Base-by-base conservation (phyloP, 352 stramenopile species). In the Phytophthora agathidicida region DNA sequence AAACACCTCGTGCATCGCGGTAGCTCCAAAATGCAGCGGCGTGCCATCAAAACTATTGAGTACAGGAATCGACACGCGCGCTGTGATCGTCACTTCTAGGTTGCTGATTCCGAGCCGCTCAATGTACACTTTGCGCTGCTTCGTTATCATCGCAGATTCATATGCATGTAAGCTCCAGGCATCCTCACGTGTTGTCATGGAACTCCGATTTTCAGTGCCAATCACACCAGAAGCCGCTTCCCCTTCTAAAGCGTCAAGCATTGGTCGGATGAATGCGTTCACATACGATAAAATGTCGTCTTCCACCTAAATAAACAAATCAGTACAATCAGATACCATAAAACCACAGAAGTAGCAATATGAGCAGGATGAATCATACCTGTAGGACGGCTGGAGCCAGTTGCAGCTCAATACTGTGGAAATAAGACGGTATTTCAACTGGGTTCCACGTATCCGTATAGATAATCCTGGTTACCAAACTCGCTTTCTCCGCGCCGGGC, bases 41-140 rank as follows among this genome's bases (percentile, higher is more conserved):
- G 84, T 95, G 5, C 84, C 77, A 56, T 95, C 83, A 44, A 95
- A 84, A 51, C 84, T 93, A 49, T 89, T 92, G 9, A 95, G 61
- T 31, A 93, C 77, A 33, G 84, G 84, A 35, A 92, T 75, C 3
- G 82, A 84, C n/a, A 89, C 75, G 0, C 84, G 83, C 5, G 86
- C 86, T 1, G 86, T 94, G 52, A 95, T 71, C 3, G 74, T 91
- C 23, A 95, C 35, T 26, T 84, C 56, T 0, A 95, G 20, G 8
- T 71, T 67, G 35, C 73, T 88, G 22, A 95, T 76, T 19, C 58
- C 58, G 7, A 95, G 53, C 4, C 64, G 55, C 23, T 87, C 75
- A 32, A 94, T 83, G 56, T 77, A 95, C 0, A 93, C 43, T 43
- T 79, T 83, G 4, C 60, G 65, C 51, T 89, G 82, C 3, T 61